Evolutionary conservation across 1,284 basidiomycete genomes (phyloP).

Genomic region (Thecaphora thlaspeos): DNA sequence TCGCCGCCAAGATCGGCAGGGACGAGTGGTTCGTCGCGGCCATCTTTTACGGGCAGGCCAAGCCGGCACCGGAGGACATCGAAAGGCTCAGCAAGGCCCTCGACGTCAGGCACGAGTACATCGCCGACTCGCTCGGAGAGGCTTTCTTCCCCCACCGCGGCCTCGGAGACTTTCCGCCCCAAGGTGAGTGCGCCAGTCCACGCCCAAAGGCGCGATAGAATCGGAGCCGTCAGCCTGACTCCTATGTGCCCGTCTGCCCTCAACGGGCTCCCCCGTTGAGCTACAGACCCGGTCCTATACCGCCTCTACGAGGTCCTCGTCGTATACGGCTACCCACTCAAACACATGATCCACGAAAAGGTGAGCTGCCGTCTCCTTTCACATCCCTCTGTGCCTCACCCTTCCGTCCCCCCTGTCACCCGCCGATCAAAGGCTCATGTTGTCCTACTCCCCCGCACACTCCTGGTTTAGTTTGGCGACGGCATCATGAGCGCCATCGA

Average conservation of each 20-base stretch:
- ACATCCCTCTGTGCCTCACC: neutral
- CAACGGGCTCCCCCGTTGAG: too few species aligned
- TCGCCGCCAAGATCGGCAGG: conserved; percentile 36
- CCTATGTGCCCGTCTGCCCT: too few species aligned
- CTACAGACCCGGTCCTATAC: conserved; percentile 30
- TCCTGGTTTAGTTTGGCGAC: conserved; percentile 46
- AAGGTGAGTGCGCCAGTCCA: too few species aligned
- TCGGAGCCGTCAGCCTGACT: too few species aligned
- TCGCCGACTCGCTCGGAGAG: conserved; percentile 34
- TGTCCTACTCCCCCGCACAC: neutral
- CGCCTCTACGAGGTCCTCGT: conserved; percentile 37
- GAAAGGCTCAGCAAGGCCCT: conserved; percentile 28
- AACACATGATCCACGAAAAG: conserved; percentile 54
- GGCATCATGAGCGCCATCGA: conserved; percentile 54
- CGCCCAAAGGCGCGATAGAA: too few species aligned
- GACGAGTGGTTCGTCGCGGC: conserved; percentile 49
- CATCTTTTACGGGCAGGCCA: conserved; percentile 53
- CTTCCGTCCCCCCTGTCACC: too few species aligned
- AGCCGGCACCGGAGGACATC: conserved; percentile 39
- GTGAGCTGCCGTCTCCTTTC: conserved; percentile 24
- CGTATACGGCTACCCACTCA: conserved; percentile 51
- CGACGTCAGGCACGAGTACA: conserved; percentile 19
- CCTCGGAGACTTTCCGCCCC: conserved; percentile 42
- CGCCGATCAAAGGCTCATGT: too few species aligned
- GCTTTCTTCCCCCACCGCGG: conserved; percentile 45